Conservation (phyloP, 306 rosid species). For the Cicer bijugum region DNA sequence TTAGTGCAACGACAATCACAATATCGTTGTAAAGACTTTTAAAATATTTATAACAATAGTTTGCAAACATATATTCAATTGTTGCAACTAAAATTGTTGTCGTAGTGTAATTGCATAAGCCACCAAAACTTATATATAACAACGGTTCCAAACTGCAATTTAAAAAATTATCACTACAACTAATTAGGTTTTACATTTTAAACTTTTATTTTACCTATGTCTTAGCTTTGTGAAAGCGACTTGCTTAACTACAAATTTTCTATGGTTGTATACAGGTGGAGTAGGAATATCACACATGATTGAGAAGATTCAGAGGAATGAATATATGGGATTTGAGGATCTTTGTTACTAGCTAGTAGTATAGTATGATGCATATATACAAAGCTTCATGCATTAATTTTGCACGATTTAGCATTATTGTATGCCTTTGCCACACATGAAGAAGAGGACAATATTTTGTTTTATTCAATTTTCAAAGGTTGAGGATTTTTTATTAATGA, state of each 20-base stretch:
- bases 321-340: constrained; percentile 78
- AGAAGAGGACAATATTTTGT: not conserved
- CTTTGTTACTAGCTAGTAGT: constrained; percentile 51
- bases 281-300: constrained; percentile 68
- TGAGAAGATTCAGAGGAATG: constrained; percentile 49
- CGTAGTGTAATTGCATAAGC: not conserved
- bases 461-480: not conserved
- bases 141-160: not conserved
- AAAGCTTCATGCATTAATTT: not conserved
- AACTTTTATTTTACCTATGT: not conserved
- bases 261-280: constrained; percentile 59
- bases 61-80: not conserved
- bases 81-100: not conserved
- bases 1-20: not conserved
- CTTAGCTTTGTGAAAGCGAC: not conserved
- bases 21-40: not conserved
- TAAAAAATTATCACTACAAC: not conserved
- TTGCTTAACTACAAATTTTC: not conserved
- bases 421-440: not conserved
- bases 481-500: not conserved
- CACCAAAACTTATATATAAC: not conserved
- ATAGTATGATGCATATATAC: not conserved
- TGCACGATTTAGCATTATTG: not conserved
- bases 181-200: not conserved
- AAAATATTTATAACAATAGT: not conserved